These are phyloP conservation scores for Solanum hybrid DNA, from an alignment of 305 asterid genomes.

Conservation along the genomic window DNA sequence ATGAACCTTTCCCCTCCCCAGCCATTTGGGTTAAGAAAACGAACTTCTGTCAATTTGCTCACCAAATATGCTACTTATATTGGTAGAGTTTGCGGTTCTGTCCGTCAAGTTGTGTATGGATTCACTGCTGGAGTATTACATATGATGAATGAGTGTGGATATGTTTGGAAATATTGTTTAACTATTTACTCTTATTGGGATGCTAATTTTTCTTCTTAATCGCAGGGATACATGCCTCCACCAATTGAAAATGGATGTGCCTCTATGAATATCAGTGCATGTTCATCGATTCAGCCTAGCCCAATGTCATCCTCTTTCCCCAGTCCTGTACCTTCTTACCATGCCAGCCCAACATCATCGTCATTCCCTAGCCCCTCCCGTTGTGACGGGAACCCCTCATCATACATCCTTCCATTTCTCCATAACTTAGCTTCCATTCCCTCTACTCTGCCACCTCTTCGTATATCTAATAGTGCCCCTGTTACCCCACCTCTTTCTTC, in stretches of 20 bases:
- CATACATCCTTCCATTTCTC: constrained; percentile 49
- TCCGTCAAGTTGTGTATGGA: neutral
- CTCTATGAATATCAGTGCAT: constrained; percentile 33
- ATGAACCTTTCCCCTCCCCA: neutral
- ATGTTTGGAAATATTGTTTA: neutral
- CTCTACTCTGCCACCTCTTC: constrained; percentile 50
- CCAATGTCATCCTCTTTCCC: constrained; percentile 67
- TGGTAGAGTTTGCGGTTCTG: neutral
- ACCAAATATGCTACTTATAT: neutral
- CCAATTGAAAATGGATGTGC: constrained; percentile 21
- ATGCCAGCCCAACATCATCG: constrained; percentile 71
- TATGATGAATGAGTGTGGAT: neutral
- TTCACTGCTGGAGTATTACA: neutral
- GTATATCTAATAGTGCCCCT: constrained; percentile 82
- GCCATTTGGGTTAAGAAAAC: neutral
- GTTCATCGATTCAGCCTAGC: constrained; percentile 60
- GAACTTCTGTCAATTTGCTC: neutral
- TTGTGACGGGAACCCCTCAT: constrained; percentile 35
- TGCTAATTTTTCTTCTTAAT: neutral
- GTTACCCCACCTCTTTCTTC: constrained; percentile 89
- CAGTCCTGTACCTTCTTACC: constrained; percentile 80
- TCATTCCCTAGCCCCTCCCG: constrained; percentile 80
- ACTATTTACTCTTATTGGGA: neutral
- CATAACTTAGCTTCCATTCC: constrained; percentile 43
- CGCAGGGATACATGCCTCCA: constrained; percentile 60